phyloP scores from a whole-genome alignment of 495 filamentous ascomycete genomes.

The Pyrenopolyporus hunteri region DNA sequence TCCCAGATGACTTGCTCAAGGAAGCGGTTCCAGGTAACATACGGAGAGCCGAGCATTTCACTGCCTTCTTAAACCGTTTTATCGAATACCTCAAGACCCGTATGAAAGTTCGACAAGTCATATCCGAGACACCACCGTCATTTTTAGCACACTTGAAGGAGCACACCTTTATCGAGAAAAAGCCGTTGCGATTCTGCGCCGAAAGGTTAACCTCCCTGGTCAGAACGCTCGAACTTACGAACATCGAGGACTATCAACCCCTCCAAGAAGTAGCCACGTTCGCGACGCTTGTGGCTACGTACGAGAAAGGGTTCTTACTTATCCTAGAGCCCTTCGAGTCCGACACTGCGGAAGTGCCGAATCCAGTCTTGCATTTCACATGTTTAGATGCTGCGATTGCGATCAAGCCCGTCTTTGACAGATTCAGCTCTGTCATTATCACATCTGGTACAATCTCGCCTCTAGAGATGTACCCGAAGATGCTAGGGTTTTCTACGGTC shows the following conservation, averaged over 20 bases:
- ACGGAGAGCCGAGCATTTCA: constrained; percentile 92
- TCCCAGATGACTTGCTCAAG: constrained; percentile 82
- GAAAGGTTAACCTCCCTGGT: constrained; percentile 95
- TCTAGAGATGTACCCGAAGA: constrained; percentile 98
- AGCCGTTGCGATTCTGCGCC: constrained; percentile 92
- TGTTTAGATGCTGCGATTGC: constrained; percentile 98
- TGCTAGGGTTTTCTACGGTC: constrained; percentile 90
- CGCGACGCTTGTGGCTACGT: constrained; percentile 95
- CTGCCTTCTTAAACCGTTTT: constrained; percentile 92
- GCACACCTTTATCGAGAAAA: constrained; percentile 95
- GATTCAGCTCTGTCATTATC: constrained; percentile 97
- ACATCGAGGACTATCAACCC: constrained; percentile 96
- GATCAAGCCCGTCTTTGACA: constrained; percentile 96
- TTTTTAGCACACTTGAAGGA: constrained; percentile 95
- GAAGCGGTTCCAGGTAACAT: constrained; percentile 98
- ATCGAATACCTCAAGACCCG: constrained; percentile 98
- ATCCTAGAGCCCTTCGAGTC: constrained; percentile 97
- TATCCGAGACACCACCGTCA: constrained; percentile 93
- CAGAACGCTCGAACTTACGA: constrained; percentile 91
- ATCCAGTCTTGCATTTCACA: constrained; percentile 93
- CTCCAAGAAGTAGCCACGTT: constrained; percentile 98
- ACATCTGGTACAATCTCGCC: constrained; percentile 98
- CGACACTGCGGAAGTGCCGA: constrained; percentile 92
- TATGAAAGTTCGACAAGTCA: constrained; percentile 97
- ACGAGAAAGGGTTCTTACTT: constrained; percentile 94